These are phyloP conservation scores for Linnemannia elongata DNA, from an alignment of 192 early-diverging fungal genomes.

Conservation along the genomic window DNA sequence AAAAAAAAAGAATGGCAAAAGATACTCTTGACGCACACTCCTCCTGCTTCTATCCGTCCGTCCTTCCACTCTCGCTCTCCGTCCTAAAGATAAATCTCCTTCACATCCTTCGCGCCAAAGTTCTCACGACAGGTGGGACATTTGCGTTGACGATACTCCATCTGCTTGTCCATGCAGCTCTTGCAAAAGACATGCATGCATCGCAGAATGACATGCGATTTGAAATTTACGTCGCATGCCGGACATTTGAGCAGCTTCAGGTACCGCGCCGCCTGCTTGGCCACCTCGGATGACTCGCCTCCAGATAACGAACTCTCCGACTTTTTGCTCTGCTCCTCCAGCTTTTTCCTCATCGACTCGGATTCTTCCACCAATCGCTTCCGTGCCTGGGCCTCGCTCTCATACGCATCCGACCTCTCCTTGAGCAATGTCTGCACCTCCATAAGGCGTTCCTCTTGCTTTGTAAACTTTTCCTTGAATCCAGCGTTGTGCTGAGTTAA, in stretches of 20 bases:
- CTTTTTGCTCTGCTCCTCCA: conserved; percentile 75
- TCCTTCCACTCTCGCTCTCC: background rate
- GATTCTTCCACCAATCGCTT: conserved; percentile 72
- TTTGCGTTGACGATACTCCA: conserved; percentile 91
- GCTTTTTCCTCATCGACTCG: conserved; percentile 66
- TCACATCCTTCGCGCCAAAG: conserved; percentile 87
- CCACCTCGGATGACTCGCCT: conserved; percentile 19
- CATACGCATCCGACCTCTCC: conserved; percentile 73
- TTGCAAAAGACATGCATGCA: conserved; percentile 99
- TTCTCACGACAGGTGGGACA: conserved; percentile 92
- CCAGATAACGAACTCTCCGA: conserved; percentile 56
- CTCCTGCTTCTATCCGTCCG: background rate
- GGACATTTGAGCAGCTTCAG: conserved; percentile 92
- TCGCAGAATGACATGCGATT: conserved; percentile 81
- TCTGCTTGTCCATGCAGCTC: conserved; percentile 87
- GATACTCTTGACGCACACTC: background rate
- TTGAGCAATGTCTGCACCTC: conserved; percentile 73
- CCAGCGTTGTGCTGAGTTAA: conserved; percentile 70
- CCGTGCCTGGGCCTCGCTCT: conserved; percentile 70
- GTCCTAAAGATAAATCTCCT: conserved; percentile 82
- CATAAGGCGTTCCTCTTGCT: conserved; percentile 65
- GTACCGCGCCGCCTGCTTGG: conserved; percentile 47
- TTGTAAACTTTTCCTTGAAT: conserved; percentile 73
- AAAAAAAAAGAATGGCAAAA: background rate
- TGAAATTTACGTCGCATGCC: conserved; percentile 89